Conservation (phyloP, 768 basidiomycete genomes). For the Lyophyllum decastes region DNA sequence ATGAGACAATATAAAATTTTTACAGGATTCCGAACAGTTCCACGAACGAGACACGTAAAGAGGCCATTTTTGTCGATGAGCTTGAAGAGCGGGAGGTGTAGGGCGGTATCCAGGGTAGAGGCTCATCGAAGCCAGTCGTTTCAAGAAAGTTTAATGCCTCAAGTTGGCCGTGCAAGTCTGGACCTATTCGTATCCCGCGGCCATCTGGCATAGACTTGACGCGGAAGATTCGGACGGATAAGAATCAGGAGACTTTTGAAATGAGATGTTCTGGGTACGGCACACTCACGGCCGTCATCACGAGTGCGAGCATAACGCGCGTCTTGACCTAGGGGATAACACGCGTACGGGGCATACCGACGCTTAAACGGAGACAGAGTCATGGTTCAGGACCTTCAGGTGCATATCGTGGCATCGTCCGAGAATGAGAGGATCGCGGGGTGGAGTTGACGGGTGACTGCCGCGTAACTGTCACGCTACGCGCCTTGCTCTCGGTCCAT, state of each 20-base stretch:
- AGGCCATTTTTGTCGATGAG: not conserved
- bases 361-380: not conserved
- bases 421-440: constrained; percentile 1
- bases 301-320: not conserved
- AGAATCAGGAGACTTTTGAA: not conserved
- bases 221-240: not conserved
- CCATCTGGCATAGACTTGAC: not conserved
- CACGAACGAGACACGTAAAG: not conserved
- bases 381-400: not conserved
- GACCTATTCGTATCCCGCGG: not conserved
- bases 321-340: not conserved
- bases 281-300: not conserved
- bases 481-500: constrained; percentile 12
- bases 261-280: not conserved
- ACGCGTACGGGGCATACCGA: constrained; percentile 4
- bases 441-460: constrained; percentile 7
- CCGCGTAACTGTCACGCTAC: constrained; percentile 12
- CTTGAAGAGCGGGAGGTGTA: not conserved
- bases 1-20: not conserved
- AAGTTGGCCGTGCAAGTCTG: not conserved
- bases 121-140: not conserved
- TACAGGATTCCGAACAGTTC: not conserved
- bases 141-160: not conserved
- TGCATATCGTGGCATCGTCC: constrained; percentile 4
- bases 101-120: not conserved